A percentile compares a stretch with the other conserved stretches of the same genome.
phyloP scores from a whole-genome alignment of 2,329 filamentous ascomycete genomes.

The Aureobasidium leucospermi region DNA sequence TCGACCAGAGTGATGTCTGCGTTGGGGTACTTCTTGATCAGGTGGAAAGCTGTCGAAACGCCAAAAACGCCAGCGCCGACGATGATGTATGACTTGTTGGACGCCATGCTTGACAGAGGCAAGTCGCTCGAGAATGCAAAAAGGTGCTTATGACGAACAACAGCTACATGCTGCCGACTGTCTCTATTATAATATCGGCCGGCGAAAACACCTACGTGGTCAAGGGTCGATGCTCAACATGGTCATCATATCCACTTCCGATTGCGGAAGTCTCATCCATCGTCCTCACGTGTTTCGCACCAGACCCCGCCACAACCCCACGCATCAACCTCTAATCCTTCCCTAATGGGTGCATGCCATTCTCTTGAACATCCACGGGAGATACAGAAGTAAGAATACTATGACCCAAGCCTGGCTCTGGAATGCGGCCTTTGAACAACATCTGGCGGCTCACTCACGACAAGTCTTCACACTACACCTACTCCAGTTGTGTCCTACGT shows the following conservation, averaged over 20 bases:
- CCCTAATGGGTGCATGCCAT: not conserved
- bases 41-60: conserved; percentile 32
- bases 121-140: not conserved
- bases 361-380: not conserved
- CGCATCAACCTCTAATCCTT: not conserved
- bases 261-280: conserved; percentile 11
- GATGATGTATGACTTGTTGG: conserved; percentile 25
- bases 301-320: conserved; percentile 1
- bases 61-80: conserved; percentile 33
- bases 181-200: not conserved
- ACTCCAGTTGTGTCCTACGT: too few relatives aligned
- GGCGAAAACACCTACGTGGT: not conserved
- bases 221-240: not conserved
- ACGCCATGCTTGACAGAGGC: not conserved
- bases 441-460: too few relatives aligned
- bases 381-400: not conserved
- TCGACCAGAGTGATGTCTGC: conserved; percentile 36
- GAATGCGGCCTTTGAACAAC: not conserved
- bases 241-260: conserved; percentile 11
- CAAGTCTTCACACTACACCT: too few relatives aligned
- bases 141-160: not conserved
- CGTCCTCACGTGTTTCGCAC: not conserved
- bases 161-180: conserved; percentile 4
- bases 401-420: not conserved
- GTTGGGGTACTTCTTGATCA: conserved; percentile 34